These are phyloP conservation scores for Tritrichomonas foetus DNA, from an alignment of 208 protist genomes.

Conservation along the genomic window DNA sequence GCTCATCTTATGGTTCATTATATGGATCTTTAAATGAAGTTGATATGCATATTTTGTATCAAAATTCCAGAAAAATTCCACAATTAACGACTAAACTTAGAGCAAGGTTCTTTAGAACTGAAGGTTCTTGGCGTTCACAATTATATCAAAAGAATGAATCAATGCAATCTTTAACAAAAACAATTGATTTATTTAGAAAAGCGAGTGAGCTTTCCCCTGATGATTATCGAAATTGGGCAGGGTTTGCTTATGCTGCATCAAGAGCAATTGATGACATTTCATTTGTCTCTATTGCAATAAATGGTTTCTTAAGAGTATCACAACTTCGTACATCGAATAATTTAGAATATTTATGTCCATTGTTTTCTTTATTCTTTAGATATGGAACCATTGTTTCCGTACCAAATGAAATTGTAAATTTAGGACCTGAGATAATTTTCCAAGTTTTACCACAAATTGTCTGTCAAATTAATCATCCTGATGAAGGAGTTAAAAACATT, in stretches of 20 bases:
- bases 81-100: background rate
- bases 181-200: background rate
- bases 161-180: background rate
- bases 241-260: background rate
- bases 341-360: conserved; percentile 4
- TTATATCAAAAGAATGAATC: background rate
- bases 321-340: background rate
- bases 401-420: background rate
- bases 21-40: background rate
- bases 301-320: background rate
- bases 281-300: background rate
- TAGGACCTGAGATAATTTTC: background rate
- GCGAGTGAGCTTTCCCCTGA: background rate
- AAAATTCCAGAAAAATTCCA: background rate
- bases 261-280: background rate
- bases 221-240: background rate
- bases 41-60: background rate
- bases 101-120: background rate
- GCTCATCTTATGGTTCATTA: background rate
- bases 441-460: conserved; percentile 23
- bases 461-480: background rate
- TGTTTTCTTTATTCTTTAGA: background rate
- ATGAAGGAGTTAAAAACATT: background rate
- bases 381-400: background rate
- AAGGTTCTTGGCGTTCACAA: background rate